Percentiles rank a stretch among this genome's conserved stretches.
These are phyloP conservation scores for Aspergillus ruber DNA, from an alignment of 2,329 filamentous ascomycete species.

Conservation along the genomic window DNA sequence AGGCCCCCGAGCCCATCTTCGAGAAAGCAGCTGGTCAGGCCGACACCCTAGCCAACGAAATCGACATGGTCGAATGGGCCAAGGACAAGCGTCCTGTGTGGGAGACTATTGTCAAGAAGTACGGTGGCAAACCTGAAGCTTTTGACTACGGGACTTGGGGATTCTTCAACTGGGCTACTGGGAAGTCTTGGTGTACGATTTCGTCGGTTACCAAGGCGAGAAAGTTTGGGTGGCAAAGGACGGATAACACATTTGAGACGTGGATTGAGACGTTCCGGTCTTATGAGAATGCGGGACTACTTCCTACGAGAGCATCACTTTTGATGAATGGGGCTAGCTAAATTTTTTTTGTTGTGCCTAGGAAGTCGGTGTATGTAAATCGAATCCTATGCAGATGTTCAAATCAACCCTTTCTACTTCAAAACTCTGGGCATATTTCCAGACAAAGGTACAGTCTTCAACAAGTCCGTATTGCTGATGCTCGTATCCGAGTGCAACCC, in stretches of 20 bases:
- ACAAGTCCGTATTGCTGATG: too few relatives aligned
- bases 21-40: conserved; percentile 9
- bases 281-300: conserved; percentile 16
- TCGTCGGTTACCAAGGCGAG: conserved; percentile 17
- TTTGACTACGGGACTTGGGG: conserved; percentile 23
- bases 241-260: conserved; percentile 14
- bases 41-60: conserved; percentile 8
- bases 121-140: conserved; percentile 14
- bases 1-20: conserved; percentile 14
- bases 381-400: too few relatives aligned
- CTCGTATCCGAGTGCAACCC: too few relatives aligned
- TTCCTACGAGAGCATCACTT: conserved; percentile 7
- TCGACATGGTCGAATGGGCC: conserved; percentile 19
- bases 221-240: conserved; percentile 15
- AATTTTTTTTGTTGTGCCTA: too few relatives aligned
- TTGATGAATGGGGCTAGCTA: neutral
- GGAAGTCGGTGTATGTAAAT: too few relatives aligned
- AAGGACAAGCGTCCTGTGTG: conserved; percentile 16
- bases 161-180: conserved; percentile 18
- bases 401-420: too few relatives aligned
- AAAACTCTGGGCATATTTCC: too few relatives aligned
- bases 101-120: conserved; percentile 14
- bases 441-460: too few relatives aligned
- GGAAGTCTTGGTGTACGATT: conserved; percentile 17
- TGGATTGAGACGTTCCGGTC: conserved; percentile 18